These are phyloP conservation scores for Ophiostoma fasciatum DNA, from an alignment of 2,329 filamentous ascomycete genomes.

Conservation along the genomic window DNA sequence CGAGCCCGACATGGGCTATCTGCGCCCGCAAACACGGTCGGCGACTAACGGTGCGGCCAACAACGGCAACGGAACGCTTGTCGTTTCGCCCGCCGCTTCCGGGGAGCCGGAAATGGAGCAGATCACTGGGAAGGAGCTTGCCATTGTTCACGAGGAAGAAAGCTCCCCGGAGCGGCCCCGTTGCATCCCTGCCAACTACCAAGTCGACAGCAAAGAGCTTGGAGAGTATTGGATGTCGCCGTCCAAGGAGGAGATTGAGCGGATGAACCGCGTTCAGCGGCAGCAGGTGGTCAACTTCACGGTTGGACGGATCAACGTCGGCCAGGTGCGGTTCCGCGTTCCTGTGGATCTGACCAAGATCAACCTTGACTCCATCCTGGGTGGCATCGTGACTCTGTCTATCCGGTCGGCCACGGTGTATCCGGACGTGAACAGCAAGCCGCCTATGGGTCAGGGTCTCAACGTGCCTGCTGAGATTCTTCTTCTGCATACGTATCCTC, in stretches of 20 bases:
- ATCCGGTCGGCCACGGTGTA: conserved; percentile 82
- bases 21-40: conserved; percentile 35
- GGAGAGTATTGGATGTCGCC: conserved; percentile 85
- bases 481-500: conserved; percentile 89
- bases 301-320: conserved; percentile 70
- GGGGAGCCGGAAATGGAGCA: conserved; percentile 49
- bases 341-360: conserved; percentile 71
- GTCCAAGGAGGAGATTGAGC: conserved; percentile 55
- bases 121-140: conserved; percentile 58
- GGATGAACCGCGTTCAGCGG: conserved; percentile 67
- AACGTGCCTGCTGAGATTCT: conserved; percentile 81
- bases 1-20: conserved; percentile 43
- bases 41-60: conserved; percentile 24
- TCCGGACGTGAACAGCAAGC: conserved; percentile 59
- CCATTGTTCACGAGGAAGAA: conserved; percentile 63
- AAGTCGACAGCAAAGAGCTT: conserved; percentile 19
- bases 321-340: conserved; percentile 65
- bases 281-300: conserved; percentile 60
- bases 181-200: conserved; percentile 13
- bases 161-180: conserved; percentile 19
- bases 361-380: conserved; percentile 66
- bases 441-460: conserved; percentile 69
- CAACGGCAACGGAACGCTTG: conserved; percentile 7
- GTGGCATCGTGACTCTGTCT: conserved; percentile 59
- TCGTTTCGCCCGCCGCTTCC: conserved; percentile 1